Evolutionary conservation across 2,329 filamentous ascomycete genomes (phyloP), one percentile per base, ranked within the genome.

Genomic region (Pseudocercospora eumusae): DNA sequence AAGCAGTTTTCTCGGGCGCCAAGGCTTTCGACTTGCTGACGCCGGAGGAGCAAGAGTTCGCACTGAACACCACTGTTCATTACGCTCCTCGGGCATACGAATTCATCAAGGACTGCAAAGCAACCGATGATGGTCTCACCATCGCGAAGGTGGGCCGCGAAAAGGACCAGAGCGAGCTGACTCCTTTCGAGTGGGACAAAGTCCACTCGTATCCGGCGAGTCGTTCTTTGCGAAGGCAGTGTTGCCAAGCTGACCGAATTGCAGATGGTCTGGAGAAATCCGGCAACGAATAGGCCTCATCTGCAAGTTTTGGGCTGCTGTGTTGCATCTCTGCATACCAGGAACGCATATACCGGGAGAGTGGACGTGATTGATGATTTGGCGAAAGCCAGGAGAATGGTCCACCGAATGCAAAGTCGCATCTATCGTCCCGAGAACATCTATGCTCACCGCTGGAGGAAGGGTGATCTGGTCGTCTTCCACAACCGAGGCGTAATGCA

Each of bases 401-500:
- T 71, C 47, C 69, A 72, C 57, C 10, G 58, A 4, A 54, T 74
- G 25, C 70, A 72, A 63, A 70, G 66, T 20, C 69, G 52, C 10
- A 49, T 60, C 13, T 69, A 69, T 28, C 57, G 59, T 9, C 69
- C 73, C 6, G 69, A 74, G 49, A 68, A 74, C 56, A 69, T 75
- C 2, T 76, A 75, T 60, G 70, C 73, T n/a, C 73, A 75, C 65
- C 60, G 62, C 1, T 75, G 73, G 71, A 60, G 68, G 18, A 69
- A 72, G 47, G 73, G 73, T 13, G 73, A 75, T 57, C 55, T 74
- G 8, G 72, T 74, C 0, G 70, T 75, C 21, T 73, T 73, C 58
- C 71, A 75, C 60, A 75, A 75, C 59, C 64, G 70, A 33, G 73
- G 73, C 0, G 73, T 74, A 7, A 67, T 70, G 70, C 74, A 75